Evolutionary conservation across 352 stramenopile genomes (phyloP), one percentile per base, ranked within the genome.

Genomic region (Pythium aristosporum): DNA sequence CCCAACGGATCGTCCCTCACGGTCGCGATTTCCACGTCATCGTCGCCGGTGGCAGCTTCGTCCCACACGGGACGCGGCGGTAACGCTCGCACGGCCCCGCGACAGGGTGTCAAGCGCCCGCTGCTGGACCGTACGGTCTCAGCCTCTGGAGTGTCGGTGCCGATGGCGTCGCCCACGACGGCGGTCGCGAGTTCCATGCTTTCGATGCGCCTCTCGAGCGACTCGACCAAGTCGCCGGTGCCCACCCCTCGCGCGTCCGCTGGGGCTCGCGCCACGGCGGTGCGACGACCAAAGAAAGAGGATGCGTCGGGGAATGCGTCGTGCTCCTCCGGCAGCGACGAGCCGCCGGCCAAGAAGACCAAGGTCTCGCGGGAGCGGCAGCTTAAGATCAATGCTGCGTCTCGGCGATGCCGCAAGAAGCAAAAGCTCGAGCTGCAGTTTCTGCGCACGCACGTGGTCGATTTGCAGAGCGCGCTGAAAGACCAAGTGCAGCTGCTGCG

Each of bases 341-440:
- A 74, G 28, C 63, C 75, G 8, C 59, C 65, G 30, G 79, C 69
- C 34, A 86, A 92, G 70, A 94, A 92, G 70, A 87, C 78, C 46
- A 94, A 94, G 71, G 86, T 94, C 9, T 92, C 83, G 10, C 77
- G 86, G 28, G 86, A 94, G 74, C 79, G 86, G 0, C 86, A 94
- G 63, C 81, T 94, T 39, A 94, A 92, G 73, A 94, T 94, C 76
- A 94, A 94, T 59, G 86, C 86, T 2, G 86, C 86, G 58, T 92
- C 82, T 0, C 73, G 86, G 2, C 77, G 85, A 18, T 94, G 86
- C 58, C 80, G 86, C n/a, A 89, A 92, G 71, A 92, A 92, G 58
- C 86, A 94, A 71, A 94, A 94, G 72, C 61, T 91, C 20, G 86
- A 94, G 75, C 69, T 94, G n/a, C 83, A 92, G 63, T 94, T 94